phyloP scores from a whole-genome alignment of 495 filamentous ascomycete genomes.

The Melanomma pulvis-pyrius region DNA sequence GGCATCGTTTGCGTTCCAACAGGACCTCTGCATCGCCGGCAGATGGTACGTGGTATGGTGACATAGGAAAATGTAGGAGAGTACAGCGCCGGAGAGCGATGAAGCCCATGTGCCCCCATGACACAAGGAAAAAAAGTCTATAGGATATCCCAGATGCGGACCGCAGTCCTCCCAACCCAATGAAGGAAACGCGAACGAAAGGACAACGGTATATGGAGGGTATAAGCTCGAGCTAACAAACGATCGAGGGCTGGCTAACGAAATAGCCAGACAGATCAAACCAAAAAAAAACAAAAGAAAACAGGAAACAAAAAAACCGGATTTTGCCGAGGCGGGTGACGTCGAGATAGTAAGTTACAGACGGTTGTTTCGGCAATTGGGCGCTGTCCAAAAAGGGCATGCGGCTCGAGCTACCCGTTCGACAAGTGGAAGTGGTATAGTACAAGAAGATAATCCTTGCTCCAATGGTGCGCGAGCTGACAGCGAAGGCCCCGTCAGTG shows the following conservation, averaged over 20 bases:
- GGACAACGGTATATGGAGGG: not conserved
- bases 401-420: constrained; percentile 18
- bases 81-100: constrained; percentile 3
- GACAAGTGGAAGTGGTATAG: constrained; percentile 21
- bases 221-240: constrained; percentile 6
- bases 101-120: constrained; percentile 3
- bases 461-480: not conserved
- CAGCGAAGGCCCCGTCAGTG: not conserved
- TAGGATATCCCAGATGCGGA: constrained; percentile 12
- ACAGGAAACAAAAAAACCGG: not conserved
- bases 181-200: not conserved
- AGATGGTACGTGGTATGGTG: not conserved
- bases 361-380: not conserved
- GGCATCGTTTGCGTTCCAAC: not conserved
- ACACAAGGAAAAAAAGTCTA: constrained; percentile 9
- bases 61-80: not conserved
- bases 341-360: not conserved
- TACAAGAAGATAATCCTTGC: constrained; percentile 31
- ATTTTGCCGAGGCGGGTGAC: not conserved
- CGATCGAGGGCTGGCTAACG: not conserved
- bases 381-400: constrained; percentile 3
- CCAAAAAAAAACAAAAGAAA: not conserved
- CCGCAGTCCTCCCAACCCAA: constrained; percentile 1
- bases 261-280: not conserved
- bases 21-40: not conserved